A percentile compares a stretch with the other conserved stretches of the same genome.
Conservation (phyloP, 2,329 filamentous ascomycete species). For the Pseudocercospora fuligena region DNA sequence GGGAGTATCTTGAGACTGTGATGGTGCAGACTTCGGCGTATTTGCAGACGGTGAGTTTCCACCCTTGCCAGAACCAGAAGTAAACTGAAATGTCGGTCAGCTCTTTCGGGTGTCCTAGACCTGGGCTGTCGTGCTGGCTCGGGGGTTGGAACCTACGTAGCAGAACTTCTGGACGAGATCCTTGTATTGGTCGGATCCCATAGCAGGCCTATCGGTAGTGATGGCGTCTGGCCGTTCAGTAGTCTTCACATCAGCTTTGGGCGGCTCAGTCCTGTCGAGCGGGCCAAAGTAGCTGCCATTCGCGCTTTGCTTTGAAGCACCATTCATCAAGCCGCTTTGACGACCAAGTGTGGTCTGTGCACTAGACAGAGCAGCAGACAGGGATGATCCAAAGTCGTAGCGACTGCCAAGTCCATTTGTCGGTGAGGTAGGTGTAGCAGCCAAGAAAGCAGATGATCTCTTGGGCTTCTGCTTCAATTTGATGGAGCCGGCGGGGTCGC, state of each 20-base stretch:
- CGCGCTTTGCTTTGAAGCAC: constrained; percentile 45
- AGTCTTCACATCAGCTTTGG: constrained; percentile 33
- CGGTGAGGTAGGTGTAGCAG: constrained; percentile 50
- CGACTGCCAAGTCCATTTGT: constrained; percentile 79
- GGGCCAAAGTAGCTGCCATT: constrained; percentile 46
- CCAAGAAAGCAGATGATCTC: constrained; percentile 57
- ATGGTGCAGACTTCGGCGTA: constrained; percentile 12
- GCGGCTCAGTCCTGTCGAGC: constrained; percentile 40
- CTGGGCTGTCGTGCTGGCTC: constrained; percentile 30
- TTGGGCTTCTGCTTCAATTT: constrained; percentile 74
- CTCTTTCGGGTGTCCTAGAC: constrained; percentile 33
- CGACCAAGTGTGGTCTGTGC: constrained; percentile 68
- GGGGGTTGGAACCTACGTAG: constrained; percentile 80
- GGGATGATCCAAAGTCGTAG: constrained; percentile 94
- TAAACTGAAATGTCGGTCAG: constrained; percentile 43
- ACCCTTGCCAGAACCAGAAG: constrained; percentile 39
- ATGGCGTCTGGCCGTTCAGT: constrained; percentile 57
- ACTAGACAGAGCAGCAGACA: constrained; percentile 78
- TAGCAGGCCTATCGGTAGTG: constrained; percentile 66
- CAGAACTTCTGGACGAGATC: constrained; percentile 99
- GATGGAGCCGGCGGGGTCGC: constrained; percentile 64
- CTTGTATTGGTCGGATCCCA: constrained; percentile 89
- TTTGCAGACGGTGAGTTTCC: constrained; percentile 25
- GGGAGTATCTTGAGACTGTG: constrained; percentile 10
- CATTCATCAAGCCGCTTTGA: constrained; percentile 54